Base-by-base conservation (phyloP, 139 green algal species). In the Chlorella vulgaris region DNA sequence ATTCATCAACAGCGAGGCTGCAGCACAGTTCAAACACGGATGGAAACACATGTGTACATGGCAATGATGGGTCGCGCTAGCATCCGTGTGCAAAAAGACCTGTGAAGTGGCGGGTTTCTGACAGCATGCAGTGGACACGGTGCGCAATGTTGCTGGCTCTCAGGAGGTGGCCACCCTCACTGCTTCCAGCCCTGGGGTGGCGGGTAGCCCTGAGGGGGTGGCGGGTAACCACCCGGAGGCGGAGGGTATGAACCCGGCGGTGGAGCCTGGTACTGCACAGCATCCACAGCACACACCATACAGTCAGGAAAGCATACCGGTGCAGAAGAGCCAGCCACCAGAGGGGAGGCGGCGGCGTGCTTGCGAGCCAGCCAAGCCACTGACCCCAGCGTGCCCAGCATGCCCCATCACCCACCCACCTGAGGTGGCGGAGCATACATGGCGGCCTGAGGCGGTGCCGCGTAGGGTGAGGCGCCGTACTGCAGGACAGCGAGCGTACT, bases 131-230 rank as follows among this genome's bases (percentile, higher is more conserved):
- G n/a, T n/a, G n/a, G n/a, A n/a, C n/a, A n/a, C n/a, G n/a, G n/a
- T n/a, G 47, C 13, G 47, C 47, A 58, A 24, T 58, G 47, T 15
- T 10, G 10, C 47, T 15, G 13, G 10, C 15, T 58, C 47, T 15
- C 15, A 58, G 47, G 47, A 15, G 13, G 15, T 10, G 13, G 10
- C 47, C 15, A 8, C 22, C 55, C 21, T 65, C 55, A 65, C 50
- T 68, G 29, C 51, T 50, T 7, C 78, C 78, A 83, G 38, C 78
- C 68, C 24, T 40, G 67, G 36, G 78, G 78, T 8, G 80, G 80
- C n/a, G 80, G 80, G 69, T 84, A 84, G 19, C 18, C 51, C 80
- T 84, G 80, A 8, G 55, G 69, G 10, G 69, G 68, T 2, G 79
- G 79, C 38, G 79, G 79, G 68, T 84, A 84, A n/a, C 21, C 36